Evolutionary conservation across 208 protist species (phyloP).

Genomic region (Trypanosoma rangeli): DNA sequence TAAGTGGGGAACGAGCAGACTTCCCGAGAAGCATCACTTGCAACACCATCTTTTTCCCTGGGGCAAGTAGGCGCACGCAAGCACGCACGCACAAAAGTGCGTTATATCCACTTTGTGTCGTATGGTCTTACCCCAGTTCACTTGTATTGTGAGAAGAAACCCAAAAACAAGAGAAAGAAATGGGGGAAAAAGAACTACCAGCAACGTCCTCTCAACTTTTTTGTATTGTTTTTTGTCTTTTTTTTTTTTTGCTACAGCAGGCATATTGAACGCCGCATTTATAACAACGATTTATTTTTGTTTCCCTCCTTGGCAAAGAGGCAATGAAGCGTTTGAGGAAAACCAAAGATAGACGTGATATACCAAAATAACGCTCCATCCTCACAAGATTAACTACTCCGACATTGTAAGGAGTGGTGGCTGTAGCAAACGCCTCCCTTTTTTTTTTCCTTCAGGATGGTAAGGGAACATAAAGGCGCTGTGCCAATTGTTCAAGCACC

Average conservation of each 20-base stretch:
- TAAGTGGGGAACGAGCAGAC: slow-evolving; percentile 12
- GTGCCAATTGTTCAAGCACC: slow-evolving; percentile 17
- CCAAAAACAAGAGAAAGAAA: not conserved
- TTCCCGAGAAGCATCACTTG: slow-evolving; percentile 25
- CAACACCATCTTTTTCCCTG: slow-evolving; percentile 11
- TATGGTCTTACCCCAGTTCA: not conserved
- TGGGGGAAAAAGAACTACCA: too few species aligned
- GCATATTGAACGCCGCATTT: too few species aligned
- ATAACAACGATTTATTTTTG: too few species aligned
- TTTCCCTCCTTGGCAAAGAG: too few species aligned
- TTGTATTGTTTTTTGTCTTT: too few species aligned
- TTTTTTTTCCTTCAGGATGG: not conserved
- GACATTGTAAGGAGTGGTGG: too few species aligned
- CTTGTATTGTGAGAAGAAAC: not conserved
- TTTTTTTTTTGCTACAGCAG: too few species aligned
- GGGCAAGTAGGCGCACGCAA: not conserved
- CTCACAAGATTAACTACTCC: not conserved
- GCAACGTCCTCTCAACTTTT: not conserved
- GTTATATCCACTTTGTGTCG: too few species aligned
- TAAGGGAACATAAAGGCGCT: slow-evolving; percentile 4
- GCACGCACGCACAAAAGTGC: too few species aligned
- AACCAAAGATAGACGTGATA: not conserved
- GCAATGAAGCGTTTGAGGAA: too few species aligned
- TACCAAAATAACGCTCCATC: not conserved
- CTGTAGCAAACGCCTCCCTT: too few species aligned